Conservation (phyloP, 148 eudicot genomes). For the Rhododendron kiyosumense region DNA sequence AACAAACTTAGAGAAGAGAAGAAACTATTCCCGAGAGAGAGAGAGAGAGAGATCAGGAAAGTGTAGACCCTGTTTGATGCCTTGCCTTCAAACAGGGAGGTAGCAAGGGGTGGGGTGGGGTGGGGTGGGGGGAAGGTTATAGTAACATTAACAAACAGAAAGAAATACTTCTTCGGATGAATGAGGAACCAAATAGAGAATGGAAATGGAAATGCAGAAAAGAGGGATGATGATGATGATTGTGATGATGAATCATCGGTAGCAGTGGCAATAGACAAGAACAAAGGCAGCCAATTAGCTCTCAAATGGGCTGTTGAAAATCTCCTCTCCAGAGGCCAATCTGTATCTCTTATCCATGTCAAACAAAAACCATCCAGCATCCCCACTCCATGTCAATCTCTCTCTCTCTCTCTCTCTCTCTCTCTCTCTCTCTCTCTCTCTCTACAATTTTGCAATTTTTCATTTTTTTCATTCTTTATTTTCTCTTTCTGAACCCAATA, state of each 20-base stretch:
- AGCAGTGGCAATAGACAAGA: background rate
- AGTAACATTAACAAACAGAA: background rate
- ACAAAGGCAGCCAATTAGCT: background rate
- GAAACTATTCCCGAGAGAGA: background rate
- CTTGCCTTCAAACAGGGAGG: background rate
- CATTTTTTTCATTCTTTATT: background rate
- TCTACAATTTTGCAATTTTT: background rate
- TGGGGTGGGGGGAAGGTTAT: background rate
- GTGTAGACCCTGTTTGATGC: background rate
- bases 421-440: background rate
- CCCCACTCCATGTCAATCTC: background rate
- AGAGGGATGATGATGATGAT: background rate
- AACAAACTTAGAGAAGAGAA: background rate
- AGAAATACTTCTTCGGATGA: background rate
- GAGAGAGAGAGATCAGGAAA: background rate
- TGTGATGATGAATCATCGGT: background rate
- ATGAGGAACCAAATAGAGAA: background rate
- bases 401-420: background rate
- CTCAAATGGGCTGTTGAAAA: background rate
- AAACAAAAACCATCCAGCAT: background rate
- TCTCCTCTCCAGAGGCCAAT: slow-evolving; percentile 2
- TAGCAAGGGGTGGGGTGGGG: background rate
- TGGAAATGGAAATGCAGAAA: background rate
- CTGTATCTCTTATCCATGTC: background rate
- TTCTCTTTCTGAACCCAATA: background rate